These are phyloP conservation scores for Tuber umbilicatum DNA, from an alignment of 495 filamentous ascomycete species.

Conservation along the genomic window DNA sequence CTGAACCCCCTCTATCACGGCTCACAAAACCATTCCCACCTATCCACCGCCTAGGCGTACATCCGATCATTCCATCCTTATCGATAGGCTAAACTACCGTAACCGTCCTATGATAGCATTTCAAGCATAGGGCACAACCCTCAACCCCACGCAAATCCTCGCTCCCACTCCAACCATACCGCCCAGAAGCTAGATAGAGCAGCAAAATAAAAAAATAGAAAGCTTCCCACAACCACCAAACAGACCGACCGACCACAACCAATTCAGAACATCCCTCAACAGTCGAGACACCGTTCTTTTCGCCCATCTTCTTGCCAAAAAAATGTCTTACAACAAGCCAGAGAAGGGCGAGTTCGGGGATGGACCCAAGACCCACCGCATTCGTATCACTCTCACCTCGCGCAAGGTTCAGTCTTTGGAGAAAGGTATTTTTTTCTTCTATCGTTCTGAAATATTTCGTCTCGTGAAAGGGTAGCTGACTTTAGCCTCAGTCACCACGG, in stretches of 20 bases:
- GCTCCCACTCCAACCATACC: background rate
- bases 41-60: background rate
- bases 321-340: conserved; percentile 91
- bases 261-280: conserved; percentile 41
- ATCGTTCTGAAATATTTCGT: background rate
- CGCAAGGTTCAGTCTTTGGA: conserved; percentile 89
- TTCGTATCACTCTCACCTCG: conserved; percentile 94
- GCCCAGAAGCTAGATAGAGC: background rate
- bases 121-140: conserved; percentile 11
- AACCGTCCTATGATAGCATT: background rate
- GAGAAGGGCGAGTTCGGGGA: conserved; percentile 87
- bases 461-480: background rate
- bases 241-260: conserved; percentile 19
- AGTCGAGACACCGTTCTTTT: conserved; percentile 43
- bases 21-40: background rate
- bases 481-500: conserved; percentile 68
- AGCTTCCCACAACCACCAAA: background rate
- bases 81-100: background rate
- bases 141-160: conserved; percentile 4
- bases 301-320: conserved; percentile 42
- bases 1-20: too few relatives aligned
- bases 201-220: background rate
- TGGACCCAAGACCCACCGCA: conserved; percentile 91
- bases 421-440: conserved; percentile 57
- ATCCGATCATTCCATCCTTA: background rate